Conservation (phyloP, 441 rosid species). For the Aquilaria agallochum region DNA sequence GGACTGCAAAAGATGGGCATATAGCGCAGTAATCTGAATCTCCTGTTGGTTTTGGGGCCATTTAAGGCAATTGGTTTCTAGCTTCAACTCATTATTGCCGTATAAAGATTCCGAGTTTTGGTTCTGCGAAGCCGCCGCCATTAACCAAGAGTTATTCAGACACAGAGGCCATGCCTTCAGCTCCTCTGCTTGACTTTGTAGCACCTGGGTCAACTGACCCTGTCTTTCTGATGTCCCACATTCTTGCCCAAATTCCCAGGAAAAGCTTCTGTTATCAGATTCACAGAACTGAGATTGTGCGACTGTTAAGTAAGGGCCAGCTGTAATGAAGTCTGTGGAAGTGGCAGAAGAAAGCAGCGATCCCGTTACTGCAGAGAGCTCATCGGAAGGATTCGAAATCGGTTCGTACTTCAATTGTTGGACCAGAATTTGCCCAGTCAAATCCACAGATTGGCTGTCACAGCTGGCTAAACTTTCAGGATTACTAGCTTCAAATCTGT, state of each 20-base stretch:
- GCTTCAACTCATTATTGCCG: conserved; percentile 39
- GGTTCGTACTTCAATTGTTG: conserved; percentile 30
- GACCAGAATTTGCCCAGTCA: conserved; percentile 32
- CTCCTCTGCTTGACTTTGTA: conserved; percentile 35
- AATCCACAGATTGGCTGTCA: conserved; percentile 25
- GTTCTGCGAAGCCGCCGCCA: conserved; percentile 42
- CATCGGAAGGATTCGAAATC: conserved; percentile 30
- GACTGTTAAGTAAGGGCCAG: conserved; percentile 18
- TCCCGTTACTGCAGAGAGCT: conserved; percentile 30
- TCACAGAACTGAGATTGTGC: conserved; percentile 35
- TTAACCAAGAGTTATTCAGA: conserved; percentile 35
- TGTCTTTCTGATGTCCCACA: conserved; percentile 43
- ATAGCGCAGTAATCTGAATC: conserved; percentile 42
- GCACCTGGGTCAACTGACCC: conserved; percentile 22
- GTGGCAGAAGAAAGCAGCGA: conserved; percentile 30
- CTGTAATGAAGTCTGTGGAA: conserved; percentile 27
- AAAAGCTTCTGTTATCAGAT: conserved; percentile 33
- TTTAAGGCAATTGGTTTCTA: conserved; percentile 39
- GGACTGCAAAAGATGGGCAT: conserved; percentile 27
- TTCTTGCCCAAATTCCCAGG: conserved; percentile 51
- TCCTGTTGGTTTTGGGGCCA: conserved; percentile 42
- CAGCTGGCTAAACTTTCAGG: not conserved
- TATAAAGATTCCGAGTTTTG: conserved; percentile 38
- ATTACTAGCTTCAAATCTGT: conserved; percentile 16
- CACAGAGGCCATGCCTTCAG: conserved; percentile 43